These are phyloP conservation scores for Tetrahymena thermophila DNA, from an alignment of 73 alveolate species.

Conservation along the genomic window DNA sequence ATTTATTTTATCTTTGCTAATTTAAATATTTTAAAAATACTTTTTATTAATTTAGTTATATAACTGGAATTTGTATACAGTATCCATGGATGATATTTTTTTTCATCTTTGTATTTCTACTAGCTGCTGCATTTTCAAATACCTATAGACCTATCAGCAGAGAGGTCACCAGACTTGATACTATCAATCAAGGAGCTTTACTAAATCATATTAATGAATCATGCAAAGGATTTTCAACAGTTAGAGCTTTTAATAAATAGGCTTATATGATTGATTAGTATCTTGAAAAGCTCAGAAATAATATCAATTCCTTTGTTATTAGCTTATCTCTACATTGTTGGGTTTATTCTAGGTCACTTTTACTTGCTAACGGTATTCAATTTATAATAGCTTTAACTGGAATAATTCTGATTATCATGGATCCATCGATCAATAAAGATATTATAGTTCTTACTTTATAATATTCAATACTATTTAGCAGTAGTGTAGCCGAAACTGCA, in stretches of 20 bases:
- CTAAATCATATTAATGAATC: constrained; percentile 33
- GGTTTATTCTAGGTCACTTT: constrained; percentile 17
- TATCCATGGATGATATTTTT: constrained; percentile 28
- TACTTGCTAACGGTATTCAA: constrained; percentile 7
- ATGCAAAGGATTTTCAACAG: constrained; percentile 8
- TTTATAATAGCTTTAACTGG: constrained; percentile 17
- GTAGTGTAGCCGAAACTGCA: constrained; percentile 13
- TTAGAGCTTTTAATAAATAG: constrained; percentile 24
- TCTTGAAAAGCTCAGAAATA: constrained; percentile 1
- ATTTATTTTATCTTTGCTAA: background rate
- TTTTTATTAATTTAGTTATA: constrained; percentile 11
- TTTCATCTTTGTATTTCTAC: background rate
- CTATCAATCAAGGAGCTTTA: constrained; percentile 21
- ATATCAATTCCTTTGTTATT: background rate
- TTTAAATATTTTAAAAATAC: background rate
- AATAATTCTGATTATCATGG: background rate
- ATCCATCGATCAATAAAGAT: background rate
- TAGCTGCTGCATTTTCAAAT: background rate
- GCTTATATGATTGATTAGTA: constrained; percentile 8
- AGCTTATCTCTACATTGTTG: constrained; percentile 8
- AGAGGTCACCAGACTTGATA: constrained; percentile 26
- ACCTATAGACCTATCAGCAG: constrained; percentile 21
- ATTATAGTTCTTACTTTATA: constrained; percentile 20
- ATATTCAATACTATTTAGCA: constrained; percentile 23
- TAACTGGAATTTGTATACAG: constrained; percentile 8